Evolutionary conservation across 2,329 filamentous ascomycete species (phyloP), one percentile per base, ranked within the genome.

Genomic region (Erysiphe pulchra): DNA sequence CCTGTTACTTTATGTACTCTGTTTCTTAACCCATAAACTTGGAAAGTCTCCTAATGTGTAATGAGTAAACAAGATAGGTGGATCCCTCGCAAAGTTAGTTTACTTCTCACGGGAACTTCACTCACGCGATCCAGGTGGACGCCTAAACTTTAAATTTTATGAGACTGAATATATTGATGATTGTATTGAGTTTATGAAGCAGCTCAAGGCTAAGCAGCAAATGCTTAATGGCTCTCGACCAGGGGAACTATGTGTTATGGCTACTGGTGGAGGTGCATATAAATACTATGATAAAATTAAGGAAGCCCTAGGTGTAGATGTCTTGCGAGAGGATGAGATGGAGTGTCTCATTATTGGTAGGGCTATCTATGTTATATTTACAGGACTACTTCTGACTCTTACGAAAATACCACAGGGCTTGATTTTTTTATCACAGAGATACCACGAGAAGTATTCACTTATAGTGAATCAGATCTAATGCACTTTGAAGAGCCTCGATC

Each of bases 371-470:
- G 32, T n/a, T 10, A 34, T n/a, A 4, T 34, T n/a, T 34, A 34
- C 32, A 39, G 6, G 16, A 28, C 9, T 45, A 11, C 47, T 52
- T 39, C 50, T 40, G 3, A 34, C 32, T n/a, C 32, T 4, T 12
- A 12, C 14, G 14, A 34, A 34, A 38, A 10, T 17, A 20, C 17
- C 16, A 50, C 54, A 84, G 85, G 87, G 12, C 75, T 98, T 39
- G 90, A 98, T 60, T 98, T 95, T 65, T 95, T 98, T 68, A 95
- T 95, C 58, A 92, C 84, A 52, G 86, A 95, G 60, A 95, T 98
- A 48, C 90, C 90, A 17, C 76, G 80, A 53, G 90, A 98, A 63
- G 87, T 98, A 46, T 98, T 98, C 58, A 94, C 85, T 17, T 95
- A 95, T 62, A 86, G 80, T 58, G 87, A 92, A 60, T 72, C 73